phyloP scores from a whole-genome alignment of 495 filamentous ascomycete species.

The Penicillium longicatenatum region DNA sequence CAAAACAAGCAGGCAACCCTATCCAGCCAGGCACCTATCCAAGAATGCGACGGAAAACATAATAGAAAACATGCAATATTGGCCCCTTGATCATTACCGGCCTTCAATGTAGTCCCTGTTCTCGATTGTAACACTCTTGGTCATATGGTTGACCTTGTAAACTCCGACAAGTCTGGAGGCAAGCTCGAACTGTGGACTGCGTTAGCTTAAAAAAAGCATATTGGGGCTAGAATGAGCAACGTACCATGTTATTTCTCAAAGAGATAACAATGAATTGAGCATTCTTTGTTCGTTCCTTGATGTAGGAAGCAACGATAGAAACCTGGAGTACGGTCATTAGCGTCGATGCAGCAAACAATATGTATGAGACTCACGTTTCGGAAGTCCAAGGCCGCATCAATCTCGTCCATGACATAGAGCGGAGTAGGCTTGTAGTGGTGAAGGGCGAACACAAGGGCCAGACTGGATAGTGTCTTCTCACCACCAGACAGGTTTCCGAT shows the following conservation, averaged over 20 bases:
- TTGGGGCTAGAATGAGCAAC: slow-evolving; percentile 4
- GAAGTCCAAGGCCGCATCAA: slow-evolving; percentile 97
- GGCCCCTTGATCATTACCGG: slow-evolving; percentile 32
- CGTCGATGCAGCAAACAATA: background rate
- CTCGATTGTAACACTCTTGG: slow-evolving; percentile 94
- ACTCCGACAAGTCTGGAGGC: slow-evolving; percentile 91
- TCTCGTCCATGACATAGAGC: slow-evolving; percentile 99
- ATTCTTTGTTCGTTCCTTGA: slow-evolving; percentile 98
- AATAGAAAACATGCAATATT: slow-evolving; percentile 16
- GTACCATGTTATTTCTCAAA: slow-evolving; percentile 91
- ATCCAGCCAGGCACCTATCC: slow-evolving; percentile 26
- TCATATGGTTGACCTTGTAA: slow-evolving; percentile 99
- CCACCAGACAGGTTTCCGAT: slow-evolving; percentile 93
- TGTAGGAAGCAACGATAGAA: slow-evolving; percentile 96
- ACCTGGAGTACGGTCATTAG: slow-evolving; percentile 59
- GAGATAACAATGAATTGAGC: slow-evolving; percentile 99
- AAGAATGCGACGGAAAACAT: slow-evolving; percentile 21
- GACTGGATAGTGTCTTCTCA: slow-evolving; percentile 92
- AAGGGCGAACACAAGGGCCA: slow-evolving; percentile 94
- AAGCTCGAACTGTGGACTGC: slow-evolving; percentile 71
- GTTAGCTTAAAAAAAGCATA: slow-evolving; percentile 14
- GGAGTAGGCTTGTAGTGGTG: slow-evolving; percentile 99
- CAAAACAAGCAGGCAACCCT: slow-evolving; percentile 24
- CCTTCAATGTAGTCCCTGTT: slow-evolving; percentile 78
- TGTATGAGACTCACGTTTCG: slow-evolving; percentile 71